phyloP scores from a whole-genome alignment of 2,329 filamentous ascomycete species.

The Coniochaeta sp. region DNA sequence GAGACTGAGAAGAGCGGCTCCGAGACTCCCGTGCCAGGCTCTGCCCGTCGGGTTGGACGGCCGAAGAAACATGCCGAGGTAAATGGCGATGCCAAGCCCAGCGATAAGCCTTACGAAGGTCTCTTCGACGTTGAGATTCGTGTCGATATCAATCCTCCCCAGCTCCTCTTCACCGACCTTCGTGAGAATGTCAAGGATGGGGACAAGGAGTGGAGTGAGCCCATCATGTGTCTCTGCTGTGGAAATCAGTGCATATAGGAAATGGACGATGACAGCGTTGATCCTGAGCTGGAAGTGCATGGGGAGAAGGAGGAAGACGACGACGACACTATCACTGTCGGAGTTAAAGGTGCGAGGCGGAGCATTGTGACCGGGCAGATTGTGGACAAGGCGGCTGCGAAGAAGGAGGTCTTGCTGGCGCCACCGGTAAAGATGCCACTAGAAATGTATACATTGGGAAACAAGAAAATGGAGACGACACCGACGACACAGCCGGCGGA shows the following conservation, averaged over 20 bases:
- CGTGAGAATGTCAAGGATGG: conserved; percentile 38
- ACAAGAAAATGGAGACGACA: neutral
- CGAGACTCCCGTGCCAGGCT: conserved; percentile 7
- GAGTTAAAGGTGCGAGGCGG: neutral
- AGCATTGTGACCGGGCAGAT: neutral
- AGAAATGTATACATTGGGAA: neutral
- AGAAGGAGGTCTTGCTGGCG: neutral
- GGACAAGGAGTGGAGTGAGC: conserved; percentile 45
- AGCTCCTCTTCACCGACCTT: conserved; percentile 44
- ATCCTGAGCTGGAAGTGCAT: neutral
- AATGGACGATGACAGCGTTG: neutral
- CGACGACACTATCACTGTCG: neutral
- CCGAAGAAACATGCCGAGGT: conserved; percentile 14
- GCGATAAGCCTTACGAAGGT: conserved; percentile 38
- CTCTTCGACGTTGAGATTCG: conserved; percentile 43
- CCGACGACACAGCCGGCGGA: too few relatives aligned
- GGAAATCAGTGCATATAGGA: conserved; percentile 33
- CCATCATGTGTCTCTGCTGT: conserved; percentile 43
- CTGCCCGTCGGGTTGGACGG: conserved; percentile 14
- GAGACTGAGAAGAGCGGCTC: conserved; percentile 10
- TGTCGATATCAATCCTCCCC: conserved; percentile 37
- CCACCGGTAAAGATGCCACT: neutral
- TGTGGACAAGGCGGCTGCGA: neutral
- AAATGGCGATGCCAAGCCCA: neutral
- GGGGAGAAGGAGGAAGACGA: neutral